These are phyloP conservation scores for Graphilbum fragrans DNA, from an alignment of 2,329 filamentous ascomycete species.

Conservation along the genomic window DNA sequence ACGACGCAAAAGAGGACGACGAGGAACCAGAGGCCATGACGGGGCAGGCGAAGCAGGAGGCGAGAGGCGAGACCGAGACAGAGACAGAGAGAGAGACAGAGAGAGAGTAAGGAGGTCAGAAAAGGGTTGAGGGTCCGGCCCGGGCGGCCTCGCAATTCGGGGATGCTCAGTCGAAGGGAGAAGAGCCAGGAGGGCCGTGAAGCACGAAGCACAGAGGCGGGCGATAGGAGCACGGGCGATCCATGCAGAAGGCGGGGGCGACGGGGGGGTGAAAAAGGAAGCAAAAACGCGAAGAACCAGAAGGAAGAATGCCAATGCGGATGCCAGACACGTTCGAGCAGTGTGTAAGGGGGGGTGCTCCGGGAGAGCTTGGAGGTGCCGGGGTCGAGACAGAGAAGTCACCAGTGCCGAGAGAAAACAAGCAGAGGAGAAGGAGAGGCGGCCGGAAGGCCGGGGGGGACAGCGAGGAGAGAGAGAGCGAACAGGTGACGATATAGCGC, in stretches of 20 bases:
- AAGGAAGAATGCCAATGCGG: no score
- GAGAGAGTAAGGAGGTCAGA: no score
- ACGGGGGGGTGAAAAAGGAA: not conserved
- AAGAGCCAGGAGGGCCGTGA: not conserved
- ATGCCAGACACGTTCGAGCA: no score
- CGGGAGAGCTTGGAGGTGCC: no score
- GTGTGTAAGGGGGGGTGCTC: no score
- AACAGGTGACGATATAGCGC: not conserved
- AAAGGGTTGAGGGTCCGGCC: no score
- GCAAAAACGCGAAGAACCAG: not conserved
- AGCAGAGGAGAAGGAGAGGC: not conserved
- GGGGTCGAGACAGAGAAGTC: no score
- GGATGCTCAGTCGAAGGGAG: not conserved
- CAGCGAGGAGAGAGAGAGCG: not conserved
- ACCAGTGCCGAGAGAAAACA: no score
- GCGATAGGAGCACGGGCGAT: not conserved
- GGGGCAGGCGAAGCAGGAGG: not conserved
- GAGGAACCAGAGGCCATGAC: constrained; percentile 23
- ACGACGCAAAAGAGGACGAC: constrained; percentile 35
- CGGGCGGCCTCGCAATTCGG: no score
- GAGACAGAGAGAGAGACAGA: no score
- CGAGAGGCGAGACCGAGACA: not conserved
- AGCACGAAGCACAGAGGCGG: not conserved
- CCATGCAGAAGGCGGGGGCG: not conserved
- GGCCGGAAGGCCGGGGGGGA: not conserved